phyloP scores from a whole-genome alignment of 331 rosid genomes.

The Malus hybrid region DNA sequence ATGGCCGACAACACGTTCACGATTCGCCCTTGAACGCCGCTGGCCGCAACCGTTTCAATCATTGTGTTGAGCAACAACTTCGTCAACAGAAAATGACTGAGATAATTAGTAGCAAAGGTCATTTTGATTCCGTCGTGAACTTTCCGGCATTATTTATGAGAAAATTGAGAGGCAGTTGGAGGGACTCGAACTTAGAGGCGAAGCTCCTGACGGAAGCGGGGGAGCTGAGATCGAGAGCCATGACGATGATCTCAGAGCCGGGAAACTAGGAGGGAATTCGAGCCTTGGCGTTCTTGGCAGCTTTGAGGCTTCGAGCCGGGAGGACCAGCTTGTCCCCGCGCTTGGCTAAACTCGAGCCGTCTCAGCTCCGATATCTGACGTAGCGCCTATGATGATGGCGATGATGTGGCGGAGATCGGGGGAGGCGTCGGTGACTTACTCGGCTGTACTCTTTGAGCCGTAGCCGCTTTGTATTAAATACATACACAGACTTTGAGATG shows the following conservation, averaged over 20 bases:
- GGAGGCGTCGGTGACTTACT: slow-evolving; percentile 43
- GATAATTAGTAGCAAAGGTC: slow-evolving; percentile 87
- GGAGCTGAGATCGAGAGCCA: slow-evolving; percentile 87
- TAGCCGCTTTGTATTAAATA: slow-evolving; percentile 42
- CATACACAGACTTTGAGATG: background rate
- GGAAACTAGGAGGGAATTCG: slow-evolving; percentile 58
- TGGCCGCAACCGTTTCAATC: slow-evolving; percentile 54
- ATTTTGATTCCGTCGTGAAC: slow-evolving; percentile 91
- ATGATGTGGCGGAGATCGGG: slow-evolving; percentile 56
- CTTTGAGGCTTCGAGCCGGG: slow-evolving; percentile 67
- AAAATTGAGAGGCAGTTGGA: slow-evolving; percentile 62
- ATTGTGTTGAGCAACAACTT: slow-evolving; percentile 53
- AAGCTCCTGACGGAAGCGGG: slow-evolving; percentile 54
- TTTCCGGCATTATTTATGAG: slow-evolving; percentile 96
- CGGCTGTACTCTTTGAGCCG: slow-evolving; percentile 83
- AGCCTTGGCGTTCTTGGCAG: slow-evolving; percentile 62
- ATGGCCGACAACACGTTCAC: slow-evolving; percentile 82
- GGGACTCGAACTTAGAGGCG: slow-evolving; percentile 48
- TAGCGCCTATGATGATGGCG: slow-evolving; percentile 83
- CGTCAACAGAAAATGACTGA: slow-evolving; percentile 92
- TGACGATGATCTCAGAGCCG: slow-evolving; percentile 37
- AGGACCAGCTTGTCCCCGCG: slow-evolving; percentile 68
- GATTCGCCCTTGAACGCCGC: slow-evolving; percentile 70
- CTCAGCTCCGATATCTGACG: slow-evolving; percentile 93
- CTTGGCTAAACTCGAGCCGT: slow-evolving; percentile 82